Evolutionary conservation across 176 grass and related monocot species (phyloP), one percentile per base, ranked within the genome.

Genomic region (Dendrocalamus sinicus): DNA sequence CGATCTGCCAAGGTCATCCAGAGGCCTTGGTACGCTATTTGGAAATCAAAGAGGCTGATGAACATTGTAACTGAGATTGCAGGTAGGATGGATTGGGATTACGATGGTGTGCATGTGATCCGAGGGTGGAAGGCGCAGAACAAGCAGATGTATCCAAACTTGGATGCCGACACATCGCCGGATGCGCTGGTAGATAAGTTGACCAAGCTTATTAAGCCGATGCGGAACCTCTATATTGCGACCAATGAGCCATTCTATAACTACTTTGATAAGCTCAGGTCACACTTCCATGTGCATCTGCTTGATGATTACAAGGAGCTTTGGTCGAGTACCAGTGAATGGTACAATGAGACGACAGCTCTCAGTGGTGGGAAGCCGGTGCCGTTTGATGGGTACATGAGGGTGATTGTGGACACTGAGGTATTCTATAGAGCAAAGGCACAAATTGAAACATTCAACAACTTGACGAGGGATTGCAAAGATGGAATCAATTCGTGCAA

Each of bases 391-490:
- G 96, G 60, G 8, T 99, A 99, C 72, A 99, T 96, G 96, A 96
- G 90, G 81, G 91, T 96, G 26, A 92, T 89, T 22, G 90, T 99
- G 68, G 93, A 96, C 70, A 99, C 92, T 1, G 96, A 99, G 76
- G 96, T 99, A 51, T 89, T 99, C 47, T 96, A 83, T 67, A 86
- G 96, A 83, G 85, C 90, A 58, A 99, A 94, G 82, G 84, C 90
- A 24, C 83, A 75, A 66, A 78, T 99, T 24, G 93, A 96, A 67
- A 96, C 96, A 11, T 99, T 99, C 79, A 94, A 94, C 83, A 96
- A 99, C 86, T 89, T 99, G 85, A 99, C 96, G 0, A 94, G 83
- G 67, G 96, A 99, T 87, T 99, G 96, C 81, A 96, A 96, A 86
- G 96, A 99, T 91, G 96, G 96, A n/a, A 75, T 91, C 78, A 99